Evolutionary conservation across 257 asterid species (phyloP), one percentile per base, ranked within the genome.

Genomic region (Nicotiana noctiflora): DNA sequence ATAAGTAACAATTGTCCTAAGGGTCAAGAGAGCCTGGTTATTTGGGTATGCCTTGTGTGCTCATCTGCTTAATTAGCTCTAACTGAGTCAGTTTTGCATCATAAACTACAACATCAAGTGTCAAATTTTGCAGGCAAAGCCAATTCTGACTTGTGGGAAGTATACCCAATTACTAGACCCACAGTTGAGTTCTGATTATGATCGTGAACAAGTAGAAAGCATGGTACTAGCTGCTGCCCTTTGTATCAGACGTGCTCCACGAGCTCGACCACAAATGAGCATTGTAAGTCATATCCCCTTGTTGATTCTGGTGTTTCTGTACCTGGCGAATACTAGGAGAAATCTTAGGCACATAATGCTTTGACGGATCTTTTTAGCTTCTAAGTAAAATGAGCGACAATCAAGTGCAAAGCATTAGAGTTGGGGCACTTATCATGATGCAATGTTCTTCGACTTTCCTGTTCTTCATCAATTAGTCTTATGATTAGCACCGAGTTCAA

Each of bases 11-110:
- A 90, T 66, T 89, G 90, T 77, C 95, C 93, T 1, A 96, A 96
- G 89, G 99, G 99, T 80, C 95, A 92, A 84, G 99, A 94, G 88
- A 93, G 97, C 88, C 94, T 96, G 63, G 98, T 96, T 88, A 90
- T 94, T 96, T 96, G 99, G 99, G 99, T 96, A 89, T 19, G 97
- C 84, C 51, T 23, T n/a, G 5, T 81, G 10, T 77, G 34, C 83
- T 78, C 83, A 60, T 65, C 61, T 66, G 51, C 21, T 37, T 12
- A 17, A 18, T 60, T 13, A 13, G 31, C 77, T 40, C 49, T 8
- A 25, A 70, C 31, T 53, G 23, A 64, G 75, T 25, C 4, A 59
- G 32, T 64, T 65, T 70, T 15, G 72, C 61, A 60, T 44, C 25
- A 70, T 63, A 64, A 78, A 44, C 31, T 56, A 77, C 29, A 27